A percentile compares a stretch with the other conserved stretches of the same genome.
These are phyloP conservation scores for Austroboletus niveus DNA, from an alignment of 1,284 basidiomycete genomes.

Conservation along the genomic window DNA sequence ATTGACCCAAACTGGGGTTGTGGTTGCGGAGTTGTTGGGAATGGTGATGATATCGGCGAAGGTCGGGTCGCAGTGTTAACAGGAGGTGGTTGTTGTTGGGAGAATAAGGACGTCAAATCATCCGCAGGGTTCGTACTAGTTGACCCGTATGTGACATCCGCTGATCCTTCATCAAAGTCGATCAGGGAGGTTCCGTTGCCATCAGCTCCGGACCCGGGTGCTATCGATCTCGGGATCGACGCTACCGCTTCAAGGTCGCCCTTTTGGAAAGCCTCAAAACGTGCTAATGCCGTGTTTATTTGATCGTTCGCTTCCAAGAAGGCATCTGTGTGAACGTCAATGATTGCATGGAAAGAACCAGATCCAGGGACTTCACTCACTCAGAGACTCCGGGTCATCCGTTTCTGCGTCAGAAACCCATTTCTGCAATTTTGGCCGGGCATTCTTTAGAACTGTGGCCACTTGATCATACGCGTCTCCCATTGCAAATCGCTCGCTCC, in stretches of 20 bases:
- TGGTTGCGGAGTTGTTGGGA: constrained; percentile 9
- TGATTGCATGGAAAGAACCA: not conserved
- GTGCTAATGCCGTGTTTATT: constrained; percentile 88
- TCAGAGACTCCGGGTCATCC: constrained; percentile 82
- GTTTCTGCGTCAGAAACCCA: constrained; percentile 95
- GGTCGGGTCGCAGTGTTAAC: constrained; percentile 27
- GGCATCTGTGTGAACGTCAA: constrained; percentile 58
- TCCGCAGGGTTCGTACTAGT: constrained; percentile 35
- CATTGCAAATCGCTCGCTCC: constrained; percentile 72
- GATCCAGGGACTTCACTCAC: constrained; percentile 41
- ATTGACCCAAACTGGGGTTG: constrained; percentile 46
- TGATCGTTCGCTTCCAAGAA: constrained; percentile 97
- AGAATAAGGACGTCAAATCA: constrained; percentile 63
- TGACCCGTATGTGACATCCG: constrained; percentile 8
- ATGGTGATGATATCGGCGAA: constrained; percentile 13
- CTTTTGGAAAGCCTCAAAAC: constrained; percentile 90
- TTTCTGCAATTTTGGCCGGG: constrained; percentile 94
- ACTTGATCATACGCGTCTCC: constrained; percentile 99
- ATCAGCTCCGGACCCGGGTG: constrained; percentile 27
- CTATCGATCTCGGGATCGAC: constrained; percentile 65
- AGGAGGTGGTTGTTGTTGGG: constrained; percentile 27
- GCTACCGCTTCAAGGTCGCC: constrained; percentile 73
- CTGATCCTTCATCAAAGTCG: constrained; percentile 62
- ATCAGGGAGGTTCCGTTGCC: constrained; percentile 57
- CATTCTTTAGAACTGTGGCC: constrained; percentile 75